phyloP scores from a whole-genome alignment of 192 early-diverging fungal genomes.

The Kickxella alabastrina region DNA sequence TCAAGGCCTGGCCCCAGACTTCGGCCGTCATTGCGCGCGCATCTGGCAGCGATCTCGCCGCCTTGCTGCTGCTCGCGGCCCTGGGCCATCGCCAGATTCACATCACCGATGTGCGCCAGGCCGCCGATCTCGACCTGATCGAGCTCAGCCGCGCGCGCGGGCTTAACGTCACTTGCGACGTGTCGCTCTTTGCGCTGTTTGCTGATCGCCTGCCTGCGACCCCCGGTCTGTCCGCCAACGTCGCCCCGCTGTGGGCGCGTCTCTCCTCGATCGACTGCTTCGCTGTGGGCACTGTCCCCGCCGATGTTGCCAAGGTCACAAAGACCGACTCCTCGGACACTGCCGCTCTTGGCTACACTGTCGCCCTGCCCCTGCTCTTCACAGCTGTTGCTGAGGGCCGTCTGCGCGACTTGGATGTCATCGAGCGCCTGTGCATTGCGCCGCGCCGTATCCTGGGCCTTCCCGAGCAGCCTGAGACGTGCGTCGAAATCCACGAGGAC shows the following conservation, averaged over 20 bases:
- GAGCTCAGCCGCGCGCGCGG: slow-evolving; percentile 82
- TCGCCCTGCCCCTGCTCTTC: slow-evolving; percentile 63
- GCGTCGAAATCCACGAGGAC: slow-evolving; percentile 91
- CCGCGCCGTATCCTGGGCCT: slow-evolving; percentile 88
- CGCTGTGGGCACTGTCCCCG: slow-evolving; percentile 71
- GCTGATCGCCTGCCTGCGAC: slow-evolving; percentile 29
- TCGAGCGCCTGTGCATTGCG: slow-evolving; percentile 72
- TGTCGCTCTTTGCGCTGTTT: slow-evolving; percentile 84
- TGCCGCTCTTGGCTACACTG: slow-evolving; percentile 38
- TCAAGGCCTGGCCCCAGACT: slow-evolving; percentile 74
- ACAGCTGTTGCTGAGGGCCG: slow-evolving; percentile 77
- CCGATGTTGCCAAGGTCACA: slow-evolving; percentile 49
- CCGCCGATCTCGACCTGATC: slow-evolving; percentile 83
- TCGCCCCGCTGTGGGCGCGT: slow-evolving; percentile 78
- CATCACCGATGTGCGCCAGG: slow-evolving; percentile 74
- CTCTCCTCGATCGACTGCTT: slow-evolving; percentile 87
- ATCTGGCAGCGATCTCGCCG: slow-evolving; percentile 79
- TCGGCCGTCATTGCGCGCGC: slow-evolving; percentile 81
- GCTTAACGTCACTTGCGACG: slow-evolving; percentile 87
- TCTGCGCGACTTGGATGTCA: slow-evolving; percentile 74
- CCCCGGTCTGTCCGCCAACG: slow-evolving; percentile 41
- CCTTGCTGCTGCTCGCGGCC: slow-evolving; percentile 81
- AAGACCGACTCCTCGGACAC: slow-evolving; percentile 2
- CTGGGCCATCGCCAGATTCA: slow-evolving; percentile 83
- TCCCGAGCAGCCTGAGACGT: slow-evolving; percentile 90